A percentile compares a stretch with the other conserved stretches of the same genome.
phyloP scores from a whole-genome alignment of 208 protist species.

The Crithidia bombi region DNA sequence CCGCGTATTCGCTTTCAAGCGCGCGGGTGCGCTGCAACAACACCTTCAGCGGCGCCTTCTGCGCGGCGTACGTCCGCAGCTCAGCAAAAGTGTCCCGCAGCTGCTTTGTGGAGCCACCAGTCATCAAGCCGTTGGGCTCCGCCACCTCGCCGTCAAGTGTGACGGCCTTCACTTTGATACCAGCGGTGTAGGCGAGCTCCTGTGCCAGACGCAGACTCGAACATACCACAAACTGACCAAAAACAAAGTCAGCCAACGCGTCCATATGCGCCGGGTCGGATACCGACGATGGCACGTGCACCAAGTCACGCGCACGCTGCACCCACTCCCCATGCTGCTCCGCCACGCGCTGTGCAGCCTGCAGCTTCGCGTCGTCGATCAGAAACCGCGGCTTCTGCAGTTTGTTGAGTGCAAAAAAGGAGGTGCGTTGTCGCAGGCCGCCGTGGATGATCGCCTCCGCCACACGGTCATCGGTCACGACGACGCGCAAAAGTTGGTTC shows the following conservation, averaged over 20 bases:
- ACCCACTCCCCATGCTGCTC: conserved; percentile 41
- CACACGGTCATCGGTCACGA: conserved; percentile 94
- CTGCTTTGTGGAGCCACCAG: conserved; percentile 91
- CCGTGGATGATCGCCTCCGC: conserved; percentile 95
- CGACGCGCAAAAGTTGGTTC: conserved; percentile 93
- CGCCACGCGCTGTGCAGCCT: conserved; percentile 46
- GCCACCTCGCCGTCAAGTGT: conserved; percentile 98
- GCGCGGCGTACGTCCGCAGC: conserved; percentile 47
- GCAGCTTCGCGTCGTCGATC: conserved; percentile 37
- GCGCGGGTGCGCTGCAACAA: conserved; percentile 41
- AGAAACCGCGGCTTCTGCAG: conserved; percentile 36
- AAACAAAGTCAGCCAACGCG: conserved; percentile 91
- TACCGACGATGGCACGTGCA: conserved; percentile 39
- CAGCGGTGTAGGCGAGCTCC: conserved; percentile 84
- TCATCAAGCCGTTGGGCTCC: conserved; percentile 98
- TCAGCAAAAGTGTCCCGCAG: conserved; percentile 80
- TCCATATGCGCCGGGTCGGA: conserved; percentile 7
- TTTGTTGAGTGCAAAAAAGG: conserved; percentile 98
- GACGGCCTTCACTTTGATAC: conserved; percentile 91
- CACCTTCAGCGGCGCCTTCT: conserved; percentile 56
- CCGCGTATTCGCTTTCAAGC: conserved; percentile 53
- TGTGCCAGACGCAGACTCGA: conserved; percentile 75
- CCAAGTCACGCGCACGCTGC: conserved; percentile 30
- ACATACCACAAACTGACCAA: conserved; percentile 97
- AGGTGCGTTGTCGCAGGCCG: conserved; percentile 93